phyloP scores from a whole-genome alignment of 2,329 filamentous ascomycete genomes.

The Pseudocercospora pini-densiflorae region DNA sequence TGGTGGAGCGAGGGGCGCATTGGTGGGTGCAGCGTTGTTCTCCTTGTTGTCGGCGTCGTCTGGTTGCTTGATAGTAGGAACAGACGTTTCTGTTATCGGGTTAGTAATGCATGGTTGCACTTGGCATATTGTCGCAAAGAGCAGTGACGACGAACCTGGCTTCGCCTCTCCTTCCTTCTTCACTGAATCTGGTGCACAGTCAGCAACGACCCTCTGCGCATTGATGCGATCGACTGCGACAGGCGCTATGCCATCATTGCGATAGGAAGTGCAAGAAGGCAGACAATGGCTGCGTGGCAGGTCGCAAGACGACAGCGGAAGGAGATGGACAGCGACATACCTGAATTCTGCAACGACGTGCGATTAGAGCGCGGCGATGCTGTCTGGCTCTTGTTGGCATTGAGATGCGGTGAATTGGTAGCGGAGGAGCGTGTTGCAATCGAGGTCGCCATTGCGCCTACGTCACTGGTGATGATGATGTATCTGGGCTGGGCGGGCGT shows the following conservation, averaged over 20 bases:
- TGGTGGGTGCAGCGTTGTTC: slow-evolving; percentile 42
- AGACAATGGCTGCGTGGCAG: slow-evolving; percentile 11
- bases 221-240: background rate
- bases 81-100: slow-evolving; percentile 19
- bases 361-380: slow-evolving; percentile 34
- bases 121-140: slow-evolving; percentile 6
- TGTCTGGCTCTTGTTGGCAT: slow-evolving; percentile 27
- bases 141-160: slow-evolving; percentile 25
- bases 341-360: slow-evolving; percentile 30
- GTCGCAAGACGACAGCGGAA: background rate
- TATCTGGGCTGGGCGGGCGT: slow-evolving; percentile 8
- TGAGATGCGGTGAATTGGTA: slow-evolving; percentile 35
- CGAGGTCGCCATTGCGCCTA: slow-evolving; percentile 26
- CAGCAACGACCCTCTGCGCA: slow-evolving; percentile 16
- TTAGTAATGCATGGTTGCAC: slow-evolving; percentile 11
- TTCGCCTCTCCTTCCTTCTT: slow-evolving; percentile 29
- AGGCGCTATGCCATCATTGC: background rate
- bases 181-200: slow-evolving; percentile 24
- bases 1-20: slow-evolving; percentile 58
- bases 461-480: slow-evolving; percentile 8
- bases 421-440: slow-evolving; percentile 31
- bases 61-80: slow-evolving; percentile 43
- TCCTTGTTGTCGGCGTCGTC: slow-evolving; percentile 37
- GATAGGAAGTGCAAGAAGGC: slow-evolving; percentile 7
- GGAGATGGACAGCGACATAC: slow-evolving; percentile 29